Evolutionary conservation across 306 rosid species (phyloP), one percentile per base, ranked within the genome.

Genomic region (Rosa chinensis): DNA sequence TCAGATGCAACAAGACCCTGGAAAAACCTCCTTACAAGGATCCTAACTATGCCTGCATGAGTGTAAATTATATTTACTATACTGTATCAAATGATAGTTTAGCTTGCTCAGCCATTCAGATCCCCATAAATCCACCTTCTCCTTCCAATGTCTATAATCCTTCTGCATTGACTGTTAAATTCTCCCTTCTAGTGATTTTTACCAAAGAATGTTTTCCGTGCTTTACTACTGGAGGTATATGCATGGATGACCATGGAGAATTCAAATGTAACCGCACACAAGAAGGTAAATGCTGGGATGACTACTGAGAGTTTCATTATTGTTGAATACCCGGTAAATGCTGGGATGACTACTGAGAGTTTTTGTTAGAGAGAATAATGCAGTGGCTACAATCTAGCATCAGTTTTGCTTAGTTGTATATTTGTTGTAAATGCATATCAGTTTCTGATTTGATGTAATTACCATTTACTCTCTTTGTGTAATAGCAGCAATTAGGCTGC

Each of bases 151-250:
- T 28, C 43, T 32, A 37, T 7, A 10, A 0, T 3, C 18, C 0
- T 12, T 0, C 20, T 28, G 0, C 43, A 8, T 59, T 25, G 71
- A 6, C 1, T 0, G 4, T 53, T 74, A 16, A 0, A 0, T 74
- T 80, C 43, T 0, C 0, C 0, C 11, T 80, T 68, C 0, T 0
- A 2, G 14, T 55, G 16, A 0, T 0, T 14, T 2, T 2, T 4
- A 5, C 6, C 0, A 0, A 0, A 1, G 3, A 13, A 10, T 80
- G 84, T 44, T 0, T 0, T 0, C 0, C 0, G 0, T 75, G 78
- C 14, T 0, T 0, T 2, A 0, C 0, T 0, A 0, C 2, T 8
- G 6, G 4, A 3, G 78, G 68, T 9, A 23, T 10, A 8, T 53
- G 76, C 56, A 0, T 3, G 0, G 5, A 4, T 6, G 0, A 0